phyloP scores from a whole-genome alignment of 2,329 filamentous ascomycete genomes.

The Penicillium decumbens region DNA sequence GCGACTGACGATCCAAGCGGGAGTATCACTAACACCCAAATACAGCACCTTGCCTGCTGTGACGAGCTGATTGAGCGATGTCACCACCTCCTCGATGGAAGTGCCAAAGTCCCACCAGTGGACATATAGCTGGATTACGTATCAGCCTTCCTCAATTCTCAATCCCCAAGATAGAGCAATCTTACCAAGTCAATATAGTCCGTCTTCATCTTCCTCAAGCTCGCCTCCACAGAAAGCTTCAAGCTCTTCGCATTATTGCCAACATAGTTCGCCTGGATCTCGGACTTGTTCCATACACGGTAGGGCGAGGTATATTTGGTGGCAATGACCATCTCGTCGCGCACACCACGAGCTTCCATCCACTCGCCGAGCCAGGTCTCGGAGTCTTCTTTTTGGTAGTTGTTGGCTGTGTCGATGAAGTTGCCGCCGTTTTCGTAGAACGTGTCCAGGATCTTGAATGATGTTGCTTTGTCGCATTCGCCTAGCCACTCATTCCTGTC shows the following conservation, averaged over 20 bases:
- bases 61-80: constrained; percentile 60
- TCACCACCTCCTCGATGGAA: constrained; percentile 63
- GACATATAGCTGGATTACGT: constrained; percentile 49
- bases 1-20: constrained; percentile 64
- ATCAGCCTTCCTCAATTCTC: background rate
- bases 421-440: constrained; percentile 51
- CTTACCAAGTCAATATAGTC: constrained; percentile 35
- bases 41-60: constrained; percentile 60
- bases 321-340: constrained; percentile 53
- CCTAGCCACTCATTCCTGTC: constrained; percentile 29
- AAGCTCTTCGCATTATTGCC: constrained; percentile 36
- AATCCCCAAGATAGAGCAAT: background rate
- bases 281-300: constrained; percentile 36
- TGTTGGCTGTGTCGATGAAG: constrained; percentile 53
- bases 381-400: constrained; percentile 48
- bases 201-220: constrained; percentile 33
- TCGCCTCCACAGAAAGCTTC: constrained; percentile 22
- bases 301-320: constrained; percentile 49
- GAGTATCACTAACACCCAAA: constrained; percentile 63
- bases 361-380: constrained; percentile 53
- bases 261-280: constrained; percentile 31
- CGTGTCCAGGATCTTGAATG: constrained; percentile 49
- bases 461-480: constrained; percentile 46
- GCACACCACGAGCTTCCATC: constrained; percentile 44
- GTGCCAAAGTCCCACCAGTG: constrained; percentile 66